phyloP scores from a whole-genome alignment of 1,284 basidiomycete species.

The Schizophyllum amplum region DNA sequence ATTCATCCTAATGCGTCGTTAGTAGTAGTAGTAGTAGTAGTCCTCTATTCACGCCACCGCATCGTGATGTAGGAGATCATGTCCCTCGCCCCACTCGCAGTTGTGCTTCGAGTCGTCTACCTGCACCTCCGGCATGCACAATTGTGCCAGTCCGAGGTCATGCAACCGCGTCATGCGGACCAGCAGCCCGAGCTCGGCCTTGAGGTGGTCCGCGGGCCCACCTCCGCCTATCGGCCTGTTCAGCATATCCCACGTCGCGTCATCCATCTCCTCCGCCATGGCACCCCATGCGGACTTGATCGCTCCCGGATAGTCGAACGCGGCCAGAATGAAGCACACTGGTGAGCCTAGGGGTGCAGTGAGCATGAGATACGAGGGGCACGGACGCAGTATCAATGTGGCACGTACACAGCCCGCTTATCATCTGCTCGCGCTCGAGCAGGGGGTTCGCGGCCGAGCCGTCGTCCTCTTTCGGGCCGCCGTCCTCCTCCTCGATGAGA shows the following conservation, averaged over 20 bases:
- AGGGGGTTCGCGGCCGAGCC: constrained; percentile 16
- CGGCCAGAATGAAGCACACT: constrained; percentile 66
- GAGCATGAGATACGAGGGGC: neutral
- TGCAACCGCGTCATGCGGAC: constrained; percentile 68
- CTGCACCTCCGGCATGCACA: constrained; percentile 49
- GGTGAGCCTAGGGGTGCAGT: constrained; percentile 47
- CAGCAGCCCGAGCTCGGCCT: constrained; percentile 48
- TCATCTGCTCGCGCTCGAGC: constrained; percentile 51
- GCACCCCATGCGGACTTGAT: constrained; percentile 65
- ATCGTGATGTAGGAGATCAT: no score
- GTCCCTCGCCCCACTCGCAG: no score
- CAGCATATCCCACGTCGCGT: constrained; percentile 53
- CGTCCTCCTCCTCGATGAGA: constrained; percentile 33
- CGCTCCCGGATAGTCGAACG: constrained; percentile 53
- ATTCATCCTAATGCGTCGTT: no score
- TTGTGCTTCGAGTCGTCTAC: no score
- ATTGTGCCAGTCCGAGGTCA: constrained; percentile 65
- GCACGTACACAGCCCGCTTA: constrained; percentile 71
- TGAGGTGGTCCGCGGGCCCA: constrained; percentile 2
- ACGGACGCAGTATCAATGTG: neutral
- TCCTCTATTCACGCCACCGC: no score
- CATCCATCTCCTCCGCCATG: constrained; percentile 58
- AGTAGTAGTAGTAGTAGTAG: no score
- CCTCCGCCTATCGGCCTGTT: constrained; percentile 32
- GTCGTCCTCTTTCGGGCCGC: constrained; percentile 10